Evolutionary conservation across 192 early-diverging fungal genomes (phyloP).

Genomic region (Haplosporangium gracile): DNA sequence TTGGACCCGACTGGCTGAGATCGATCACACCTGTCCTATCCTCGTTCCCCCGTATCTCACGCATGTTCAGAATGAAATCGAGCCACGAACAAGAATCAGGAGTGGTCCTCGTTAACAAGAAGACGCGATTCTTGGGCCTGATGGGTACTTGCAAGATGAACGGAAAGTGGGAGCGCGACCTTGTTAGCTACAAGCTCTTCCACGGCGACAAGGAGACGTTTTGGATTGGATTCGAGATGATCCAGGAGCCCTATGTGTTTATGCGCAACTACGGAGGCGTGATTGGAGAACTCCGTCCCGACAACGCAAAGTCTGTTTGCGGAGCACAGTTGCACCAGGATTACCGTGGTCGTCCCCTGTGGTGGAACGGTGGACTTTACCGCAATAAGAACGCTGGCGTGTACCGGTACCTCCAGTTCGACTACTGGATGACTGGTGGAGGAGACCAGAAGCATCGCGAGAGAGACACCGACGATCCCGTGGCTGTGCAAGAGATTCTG

Average conservation of each 20-base stretch:
- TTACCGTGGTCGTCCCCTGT: conserved; percentile 50
- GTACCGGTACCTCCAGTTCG: conserved; percentile 55
- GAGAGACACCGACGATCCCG: conserved; percentile 16
- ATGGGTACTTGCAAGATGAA: conserved; percentile 70
- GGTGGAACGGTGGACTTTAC: conserved; percentile 67
- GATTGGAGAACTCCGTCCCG: conserved; percentile 62
- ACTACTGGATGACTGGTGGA: conserved; percentile 54
- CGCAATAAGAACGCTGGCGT: conserved; percentile 61
- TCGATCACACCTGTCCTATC: conserved; percentile 60
- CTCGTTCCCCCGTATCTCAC: conserved; percentile 45
- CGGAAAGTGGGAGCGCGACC: conserved; percentile 60
- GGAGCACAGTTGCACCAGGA: conserved; percentile 62
- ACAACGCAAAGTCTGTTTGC: conserved; percentile 52
- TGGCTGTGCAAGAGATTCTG: conserved; percentile 24
- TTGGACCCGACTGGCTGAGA: conserved; percentile 60
- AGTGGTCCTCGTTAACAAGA: conserved; percentile 69
- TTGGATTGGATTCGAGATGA: conserved; percentile 75
- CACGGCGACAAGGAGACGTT: conserved; percentile 81
- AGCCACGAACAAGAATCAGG: conserved; percentile 76
- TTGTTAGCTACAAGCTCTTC: conserved; percentile 59
- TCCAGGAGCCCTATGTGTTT: conserved; percentile 67
- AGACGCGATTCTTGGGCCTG: conserved; percentile 61
- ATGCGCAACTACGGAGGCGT: conserved; percentile 63
- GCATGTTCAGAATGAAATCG: conserved; percentile 55
- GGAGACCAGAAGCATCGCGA: conserved; percentile 42